Conservation (phyloP, 2,329 filamentous ascomycete species). For the Ciborinia camelliae region DNA sequence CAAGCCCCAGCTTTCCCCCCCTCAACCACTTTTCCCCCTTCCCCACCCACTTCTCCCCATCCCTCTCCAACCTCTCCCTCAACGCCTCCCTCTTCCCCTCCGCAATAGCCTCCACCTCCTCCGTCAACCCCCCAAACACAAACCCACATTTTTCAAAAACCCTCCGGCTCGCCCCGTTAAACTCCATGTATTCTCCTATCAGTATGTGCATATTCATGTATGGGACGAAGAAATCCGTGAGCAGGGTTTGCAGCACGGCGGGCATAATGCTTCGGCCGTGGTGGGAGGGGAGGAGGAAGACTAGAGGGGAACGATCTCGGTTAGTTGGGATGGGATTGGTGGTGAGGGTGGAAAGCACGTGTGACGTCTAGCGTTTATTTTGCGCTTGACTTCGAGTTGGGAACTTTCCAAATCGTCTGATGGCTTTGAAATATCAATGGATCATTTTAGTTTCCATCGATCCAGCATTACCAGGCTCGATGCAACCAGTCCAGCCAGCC, state of each 20-base stretch:
- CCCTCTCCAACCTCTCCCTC: not conserved
- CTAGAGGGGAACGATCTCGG: not conserved
- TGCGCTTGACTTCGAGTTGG: too few species aligned
- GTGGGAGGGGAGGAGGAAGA: constrained; percentile 16
- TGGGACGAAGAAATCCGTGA: constrained; percentile 18
- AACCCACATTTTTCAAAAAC: constrained; percentile 25
- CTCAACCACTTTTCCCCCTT: not conserved
- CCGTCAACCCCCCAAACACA: not conserved
- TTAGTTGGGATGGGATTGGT: not conserved
- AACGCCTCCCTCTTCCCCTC: not conserved
- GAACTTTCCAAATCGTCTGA: too few species aligned
- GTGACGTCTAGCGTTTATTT: too few species aligned
- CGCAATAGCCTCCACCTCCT: not conserved
- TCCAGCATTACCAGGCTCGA: not conserved
- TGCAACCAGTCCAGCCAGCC: too few species aligned
- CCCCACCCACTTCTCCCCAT: not conserved
- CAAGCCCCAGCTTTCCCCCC: not conserved
- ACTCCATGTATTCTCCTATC: constrained; percentile 9
- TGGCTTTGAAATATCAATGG: not conserved
- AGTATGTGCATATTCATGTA: constrained; percentile 18
- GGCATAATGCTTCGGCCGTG: constrained; percentile 20
- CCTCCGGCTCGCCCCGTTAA: constrained; percentile 17
- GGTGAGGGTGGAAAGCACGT: too few species aligned
- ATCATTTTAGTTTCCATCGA: not conserved
- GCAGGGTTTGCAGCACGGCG: constrained; percentile 11